These are phyloP conservation scores for Solanum medicagineum DNA, from an alignment of 257 asterid species.

Conservation along the genomic window DNA sequence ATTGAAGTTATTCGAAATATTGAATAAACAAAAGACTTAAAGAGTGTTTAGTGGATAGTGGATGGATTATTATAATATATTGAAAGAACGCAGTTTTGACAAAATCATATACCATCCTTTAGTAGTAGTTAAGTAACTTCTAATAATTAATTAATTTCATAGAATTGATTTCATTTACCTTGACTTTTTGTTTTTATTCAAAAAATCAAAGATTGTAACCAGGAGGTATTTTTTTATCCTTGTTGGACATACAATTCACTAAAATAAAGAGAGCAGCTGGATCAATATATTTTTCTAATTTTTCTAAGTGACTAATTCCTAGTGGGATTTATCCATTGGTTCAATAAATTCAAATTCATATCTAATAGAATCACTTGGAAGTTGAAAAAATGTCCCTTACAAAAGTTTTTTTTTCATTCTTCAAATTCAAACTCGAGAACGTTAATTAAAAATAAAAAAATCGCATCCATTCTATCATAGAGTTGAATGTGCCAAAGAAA, in stretches of 20 bases:
- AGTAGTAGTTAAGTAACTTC: neutral
- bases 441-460: neutral
- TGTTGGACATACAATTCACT: neutral
- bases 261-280: neutral
- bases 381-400: neutral
- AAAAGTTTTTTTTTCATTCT: no score
- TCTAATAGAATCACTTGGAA: neutral
- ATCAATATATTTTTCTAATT: neutral
- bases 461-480: no score
- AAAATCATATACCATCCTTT: neutral
- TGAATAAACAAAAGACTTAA: neutral
- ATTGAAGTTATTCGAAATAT: neutral
- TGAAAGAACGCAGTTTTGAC: neutral
- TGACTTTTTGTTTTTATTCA: neutral
- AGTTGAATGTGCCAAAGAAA: neutral
- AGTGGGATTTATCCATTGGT: neutral
- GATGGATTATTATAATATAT: neutral
- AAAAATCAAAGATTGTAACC: neutral
- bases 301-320: neutral
- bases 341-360: neutral
- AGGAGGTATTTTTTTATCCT: no score
- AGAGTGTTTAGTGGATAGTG: neutral
- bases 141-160: neutral
- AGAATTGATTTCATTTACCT: neutral
- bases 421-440: rapidly evolving